Evolutionary conservation across 2,329 filamentous ascomycete genomes (phyloP), one percentile per base, ranked within the genome.

Genomic region (Truncatella angustata): DNA sequence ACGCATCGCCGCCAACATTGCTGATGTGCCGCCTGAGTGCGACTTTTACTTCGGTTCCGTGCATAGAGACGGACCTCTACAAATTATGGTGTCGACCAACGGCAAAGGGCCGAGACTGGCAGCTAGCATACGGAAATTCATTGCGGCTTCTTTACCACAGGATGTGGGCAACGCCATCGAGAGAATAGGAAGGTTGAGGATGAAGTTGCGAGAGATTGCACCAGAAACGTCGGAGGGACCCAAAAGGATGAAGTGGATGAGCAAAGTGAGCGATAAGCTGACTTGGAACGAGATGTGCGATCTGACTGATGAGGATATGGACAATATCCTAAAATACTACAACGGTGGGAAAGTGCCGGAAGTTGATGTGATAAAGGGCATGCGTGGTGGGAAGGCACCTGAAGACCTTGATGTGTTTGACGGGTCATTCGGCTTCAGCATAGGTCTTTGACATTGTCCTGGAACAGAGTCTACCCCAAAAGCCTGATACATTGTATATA

Each of bases 71-170:
- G 94, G 94, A 0, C 94, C 94, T 5, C 73, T 99, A 55, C 94
- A 99, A 75, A 87, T 99, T 64, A 99, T 99, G 94, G 93, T 99
- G 61, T 95, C 90, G 74, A 99, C 94, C 32, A 99, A 97, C 68
- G 94, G 94, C 49, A 97, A 96, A 67, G 94, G 94, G 0, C 94
- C 94, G 0, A 86, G 93, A 66, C 74, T 99, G 57, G 94, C 94
- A 9, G 93, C 90, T 60, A 86, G 92, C 44, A 88, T 99, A 47
- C 78, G 93, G 50, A 82, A 87, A 66, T 84, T 88, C 66, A 96
- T 99, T 58, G 92, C 91, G 16, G 79, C 76, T 18, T 79, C 77
- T 45, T 73, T 99, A 52, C 94, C 94, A 1, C 73, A 75, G 16
- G 91, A 94, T 58, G 87, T 90, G 26, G 94, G 94, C 7, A 84